phyloP scores from a whole-genome alignment of 2,329 filamentous ascomycete genomes.

The Aureobasidium sp. region DNA sequence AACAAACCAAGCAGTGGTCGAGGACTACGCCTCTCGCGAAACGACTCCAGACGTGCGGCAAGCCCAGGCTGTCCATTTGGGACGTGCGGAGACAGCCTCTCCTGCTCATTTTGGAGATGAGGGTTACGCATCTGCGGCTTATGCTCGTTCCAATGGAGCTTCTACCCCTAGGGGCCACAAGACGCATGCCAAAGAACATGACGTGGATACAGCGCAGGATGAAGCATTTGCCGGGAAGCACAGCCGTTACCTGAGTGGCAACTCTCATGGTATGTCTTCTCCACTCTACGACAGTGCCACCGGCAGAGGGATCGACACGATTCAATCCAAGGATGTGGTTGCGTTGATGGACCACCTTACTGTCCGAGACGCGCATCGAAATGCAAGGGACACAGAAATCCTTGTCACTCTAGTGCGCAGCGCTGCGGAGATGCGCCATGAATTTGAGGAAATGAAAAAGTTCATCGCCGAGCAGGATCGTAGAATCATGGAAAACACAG shows the following conservation, averaged over 20 bases:
- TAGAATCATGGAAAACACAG: conserved; percentile 76
- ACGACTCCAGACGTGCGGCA: conserved; percentile 10
- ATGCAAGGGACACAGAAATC: conserved; percentile 93
- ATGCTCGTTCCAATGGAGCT: conserved; percentile 14
- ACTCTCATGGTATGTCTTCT: conserved; percentile 85
- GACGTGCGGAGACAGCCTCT: conserved; percentile 5
- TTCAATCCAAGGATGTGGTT: conserved; percentile 94
- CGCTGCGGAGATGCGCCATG: conserved; percentile 93
- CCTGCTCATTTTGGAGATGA: conserved; percentile 13
- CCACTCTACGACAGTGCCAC: conserved; percentile 86
- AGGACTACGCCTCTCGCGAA: conserved; percentile 10
- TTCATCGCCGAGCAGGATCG: conserved; percentile 86
- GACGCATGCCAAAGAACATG: conserved; percentile 14
- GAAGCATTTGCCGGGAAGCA: conserved; percentile 37
- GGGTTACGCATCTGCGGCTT: conserved; percentile 14
- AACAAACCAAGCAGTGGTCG: conserved; percentile 5
- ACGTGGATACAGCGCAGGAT: conserved; percentile 43
- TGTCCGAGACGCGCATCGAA: conserved; percentile 91
- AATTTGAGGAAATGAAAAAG: conserved; percentile 90
- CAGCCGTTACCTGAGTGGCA: conserved; percentile 66
- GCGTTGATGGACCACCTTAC: conserved; percentile 98
- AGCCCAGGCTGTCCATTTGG: conserved; percentile 9
- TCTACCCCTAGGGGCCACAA: conserved; percentile 1
- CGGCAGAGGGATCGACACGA: conserved; percentile 78
- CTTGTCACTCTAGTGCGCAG: conserved; percentile 87